Evolutionary conservation across 176 grass and related monocot species (phyloP).

Genomic region (Aegilops longissima): DNA sequence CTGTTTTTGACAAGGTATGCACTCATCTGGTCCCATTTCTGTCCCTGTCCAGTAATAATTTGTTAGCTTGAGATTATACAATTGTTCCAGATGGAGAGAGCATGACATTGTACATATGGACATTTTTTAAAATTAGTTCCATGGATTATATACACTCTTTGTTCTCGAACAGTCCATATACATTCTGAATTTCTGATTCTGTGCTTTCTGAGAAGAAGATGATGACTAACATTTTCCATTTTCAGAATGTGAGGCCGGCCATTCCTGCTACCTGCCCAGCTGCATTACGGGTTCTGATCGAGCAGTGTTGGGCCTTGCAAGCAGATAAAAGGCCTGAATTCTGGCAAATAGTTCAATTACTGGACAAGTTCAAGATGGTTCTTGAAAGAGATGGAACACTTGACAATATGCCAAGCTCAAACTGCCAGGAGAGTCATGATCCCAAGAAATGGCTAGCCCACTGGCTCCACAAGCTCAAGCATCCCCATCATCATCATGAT

Average conservation of each 20-base stretch:
- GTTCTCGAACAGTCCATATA: too few relatives aligned
- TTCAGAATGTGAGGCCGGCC: constrained; percentile 82
- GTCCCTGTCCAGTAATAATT: too few relatives aligned
- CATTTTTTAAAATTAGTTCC: too few relatives aligned
- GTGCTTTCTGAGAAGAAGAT: too few relatives aligned
- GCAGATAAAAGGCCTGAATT: constrained; percentile 92
- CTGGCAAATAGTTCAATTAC: constrained; percentile 71
- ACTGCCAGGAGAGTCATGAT: constrained; percentile 50
- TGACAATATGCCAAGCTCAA: constrained; percentile 50
- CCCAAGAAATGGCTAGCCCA: constrained; percentile 73
- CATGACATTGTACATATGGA: too few relatives aligned
- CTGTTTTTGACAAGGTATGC: constrained; percentile 91
- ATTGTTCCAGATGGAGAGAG: too few relatives aligned
- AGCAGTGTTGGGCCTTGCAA: constrained; percentile 72
- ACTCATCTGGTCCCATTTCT: not conserved
- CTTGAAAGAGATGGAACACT: constrained; percentile 67
- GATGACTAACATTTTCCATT: not conserved
- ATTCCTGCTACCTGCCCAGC: constrained; percentile 68
- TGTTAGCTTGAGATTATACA: too few relatives aligned
- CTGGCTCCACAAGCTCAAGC: constrained; percentile 68
- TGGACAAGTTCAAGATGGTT: constrained; percentile 73
- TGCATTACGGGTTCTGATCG: constrained; percentile 64
- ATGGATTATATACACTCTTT: too few relatives aligned
- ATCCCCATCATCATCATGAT: constrained; percentile 46
- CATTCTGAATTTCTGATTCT: too few relatives aligned